phyloP scores from a whole-genome alignment of 441 rosid species.

The Adansonia gregorii region DNA sequence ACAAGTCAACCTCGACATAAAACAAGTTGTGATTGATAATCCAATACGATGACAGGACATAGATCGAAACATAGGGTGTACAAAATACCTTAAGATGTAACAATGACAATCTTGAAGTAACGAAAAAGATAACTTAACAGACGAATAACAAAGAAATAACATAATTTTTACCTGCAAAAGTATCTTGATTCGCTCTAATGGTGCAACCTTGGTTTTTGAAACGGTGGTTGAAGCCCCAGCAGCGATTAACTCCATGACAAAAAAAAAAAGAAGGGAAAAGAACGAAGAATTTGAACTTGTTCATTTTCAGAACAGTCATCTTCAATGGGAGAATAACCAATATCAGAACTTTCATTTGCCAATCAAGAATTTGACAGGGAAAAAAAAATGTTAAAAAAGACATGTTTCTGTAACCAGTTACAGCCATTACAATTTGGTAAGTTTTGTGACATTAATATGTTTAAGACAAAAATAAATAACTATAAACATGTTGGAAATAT shows the following conservation, averaged over 20 bases:
- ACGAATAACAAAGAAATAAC: not conserved
- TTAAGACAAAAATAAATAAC: not conserved
- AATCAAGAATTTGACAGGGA: not conserved
- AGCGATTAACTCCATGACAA: not conserved
- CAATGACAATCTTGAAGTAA: not conserved
- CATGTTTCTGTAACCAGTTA: not conserved
- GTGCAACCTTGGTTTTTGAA: constrained; percentile 9
- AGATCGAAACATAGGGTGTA: not conserved
- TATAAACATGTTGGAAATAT: not conserved
- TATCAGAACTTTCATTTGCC: constrained; percentile 10
- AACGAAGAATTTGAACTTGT: constrained; percentile 10
- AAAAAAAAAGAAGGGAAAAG: not conserved
- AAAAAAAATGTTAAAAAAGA: not conserved
- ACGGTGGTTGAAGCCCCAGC: not conserved
- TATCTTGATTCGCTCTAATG: constrained; percentile 20
- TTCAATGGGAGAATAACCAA: not conserved
- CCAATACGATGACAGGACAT: not conserved
- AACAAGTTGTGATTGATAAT: too few relatives aligned
- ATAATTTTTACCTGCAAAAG: constrained; percentile 20
- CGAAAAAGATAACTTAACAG: not conserved
- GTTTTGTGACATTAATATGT: not conserved
- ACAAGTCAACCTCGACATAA: too few relatives aligned
- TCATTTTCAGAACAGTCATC: not conserved
- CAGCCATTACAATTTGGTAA: not conserved
- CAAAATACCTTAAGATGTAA: not conserved